Base-by-base conservation (phyloP, 805 yeast genomes). In the Starmerella asiatica region DNA sequence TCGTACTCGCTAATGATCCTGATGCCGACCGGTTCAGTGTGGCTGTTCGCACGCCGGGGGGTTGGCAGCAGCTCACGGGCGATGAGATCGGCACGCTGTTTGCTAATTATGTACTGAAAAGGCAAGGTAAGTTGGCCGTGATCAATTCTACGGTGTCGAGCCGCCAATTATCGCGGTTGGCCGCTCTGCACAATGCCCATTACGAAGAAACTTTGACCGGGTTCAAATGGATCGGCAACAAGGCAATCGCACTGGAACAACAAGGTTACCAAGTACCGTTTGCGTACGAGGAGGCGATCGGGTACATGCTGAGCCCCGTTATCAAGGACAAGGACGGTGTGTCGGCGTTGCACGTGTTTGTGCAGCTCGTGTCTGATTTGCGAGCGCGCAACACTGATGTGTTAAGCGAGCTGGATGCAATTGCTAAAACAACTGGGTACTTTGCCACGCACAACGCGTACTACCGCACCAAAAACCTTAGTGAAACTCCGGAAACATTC, bases 221-320 rank as follows among this genome's bases (percentile, higher is more conserved):
- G 1, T 88, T 88, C 65, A 88, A 88, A 61, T 88, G 98, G 98
- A 78, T 88, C 28, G 98, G 97, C 3, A 88, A 88, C 55, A 71
- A 74, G 47, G 91, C 94, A 2, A 73, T 79, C 27, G 80, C 76
- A 6, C 62, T 82, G 36, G 84, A 79, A 47, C 45, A 54, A 0
- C 56, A 70, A 32, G 94, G 93, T 0, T 73, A 54, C 51, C 46
- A 38, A 3, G 94, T 86, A 1, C 93, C 94, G 0, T 85, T 88
- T 63, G 96, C 82, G 0, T 88, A 70, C 56, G 98, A 88, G 59
- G 98, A 88, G 56, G 97, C 97, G 2, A 79, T 88, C 48, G 98
- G 98, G 1, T 88, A 74, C 62, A 83, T 88, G 96, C 83, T 85
- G 53, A 41, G 49, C 26, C 46, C 42, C 21, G 61, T 73, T 17